Evolutionary conservation across 352 stramenopile genomes (phyloP), one percentile per base, ranked within the genome.

Genomic region (Phytophthora hibernalis): DNA sequence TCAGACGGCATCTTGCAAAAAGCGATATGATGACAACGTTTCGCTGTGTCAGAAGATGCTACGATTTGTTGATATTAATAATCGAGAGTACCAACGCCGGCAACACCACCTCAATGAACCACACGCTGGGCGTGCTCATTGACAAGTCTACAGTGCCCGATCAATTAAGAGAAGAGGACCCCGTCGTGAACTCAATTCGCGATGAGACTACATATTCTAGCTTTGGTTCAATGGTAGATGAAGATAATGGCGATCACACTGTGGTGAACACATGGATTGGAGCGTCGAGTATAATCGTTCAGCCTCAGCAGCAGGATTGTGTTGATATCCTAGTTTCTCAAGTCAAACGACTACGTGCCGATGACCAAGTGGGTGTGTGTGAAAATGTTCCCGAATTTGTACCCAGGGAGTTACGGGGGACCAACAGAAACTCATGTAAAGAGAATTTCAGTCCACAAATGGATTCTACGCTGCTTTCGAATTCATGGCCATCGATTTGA

Each of bases 361-460:
- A 21, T 10, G 2, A 13, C 1, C 0, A 43, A 1, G 37, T 43
- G 37, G 37, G 37, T 21, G 5, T 28, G 15, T 3, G 48, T 43
- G 3, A 18, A 10, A 9, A 79, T 75, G 71, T 72, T 79, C 47
- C 61, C 54, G 0, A 55, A 37, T 0, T 11, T 75, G 1, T 75
- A 75, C 49, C 54, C 61, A 1, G 42, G 66, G 28, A 61, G 65
- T 0, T 76, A 44, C 22, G n/a, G 71, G 1, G 71, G 71, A 0
- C 66, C 71, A 20, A 58, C 35, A 1, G 66, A 79, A 12, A 15
- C 26, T 24, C 3, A 43, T 24, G 0, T 5, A 13, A 21, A 16
- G 20, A 7, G n/a, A n/a, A n/a, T n/a, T n/a, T n/a, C n/a, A n/a
- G n/a, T n/a, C n/a, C 37, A 28, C 0, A 37, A 54, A 24, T 78